Conservation (phyloP, 805 yeast genomes). For the Candida chilensis region DNA sequence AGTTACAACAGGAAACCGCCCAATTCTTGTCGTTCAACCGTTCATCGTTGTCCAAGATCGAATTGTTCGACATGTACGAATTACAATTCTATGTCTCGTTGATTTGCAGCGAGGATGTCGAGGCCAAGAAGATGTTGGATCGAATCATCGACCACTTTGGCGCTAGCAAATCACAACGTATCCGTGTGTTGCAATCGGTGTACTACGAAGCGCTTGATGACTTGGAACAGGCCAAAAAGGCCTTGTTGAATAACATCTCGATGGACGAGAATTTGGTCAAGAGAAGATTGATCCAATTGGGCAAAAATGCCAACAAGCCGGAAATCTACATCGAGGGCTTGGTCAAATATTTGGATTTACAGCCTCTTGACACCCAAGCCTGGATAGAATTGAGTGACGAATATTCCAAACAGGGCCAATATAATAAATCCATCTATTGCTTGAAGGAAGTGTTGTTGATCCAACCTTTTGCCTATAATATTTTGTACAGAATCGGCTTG, state of each 20-base stretch:
- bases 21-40: conserved; percentile 16
- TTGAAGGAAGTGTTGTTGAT: conserved; percentile 62
- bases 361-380: conserved; percentile 67
- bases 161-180: conserved; percentile 37
- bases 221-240: conserved; percentile 13
- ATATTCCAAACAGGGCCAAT: conserved; percentile 54
- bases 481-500: conserved; percentile 53
- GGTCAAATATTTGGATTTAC: conserved; percentile 43
- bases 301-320: conserved; percentile 12
- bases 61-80: conserved; percentile 51
- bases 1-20: conserved; percentile 28
- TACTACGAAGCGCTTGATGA: conserved; percentile 48
- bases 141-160: conserved; percentile 61
- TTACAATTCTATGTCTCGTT: conserved; percentile 63
- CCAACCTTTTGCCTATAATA: conserved; percentile 61
- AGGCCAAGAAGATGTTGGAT: conserved; percentile 61
- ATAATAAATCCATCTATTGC: conserved; percentile 57
- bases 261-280: conserved; percentile 25
- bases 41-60: conserved; percentile 31
- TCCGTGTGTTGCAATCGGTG: conserved; percentile 44
- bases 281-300: conserved; percentile 24
- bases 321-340: conserved; percentile 48
- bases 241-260: conserved; percentile 13
- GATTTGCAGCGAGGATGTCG: conserved; percentile 49
- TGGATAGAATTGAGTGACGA: conserved; percentile 72